Percentiles rank a stretch among this genome's conserved stretches.
Conservation (phyloP, 805 yeast genomes). For the Phaffomyces thermotolerans region DNA sequence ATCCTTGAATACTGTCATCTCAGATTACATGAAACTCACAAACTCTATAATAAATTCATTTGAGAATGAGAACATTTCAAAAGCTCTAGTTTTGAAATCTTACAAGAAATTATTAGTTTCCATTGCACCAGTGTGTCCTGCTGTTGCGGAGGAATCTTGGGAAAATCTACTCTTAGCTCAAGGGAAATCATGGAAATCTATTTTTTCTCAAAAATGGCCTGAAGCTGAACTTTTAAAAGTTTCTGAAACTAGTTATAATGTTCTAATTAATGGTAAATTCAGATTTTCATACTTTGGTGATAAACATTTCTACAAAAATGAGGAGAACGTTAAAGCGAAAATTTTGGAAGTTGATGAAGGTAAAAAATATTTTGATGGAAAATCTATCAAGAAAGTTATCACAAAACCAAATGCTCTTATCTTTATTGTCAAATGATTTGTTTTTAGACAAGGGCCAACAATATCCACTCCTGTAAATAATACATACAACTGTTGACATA, state of each 20-base stretch:
- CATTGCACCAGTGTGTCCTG: constrained; percentile 78
- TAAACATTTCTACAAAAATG: constrained; percentile 30
- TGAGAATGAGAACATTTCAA: constrained; percentile 30
- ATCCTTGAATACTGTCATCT: constrained; percentile 76
- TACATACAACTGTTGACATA: not conserved
- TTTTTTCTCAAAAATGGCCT: constrained; percentile 67
- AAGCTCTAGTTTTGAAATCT: constrained; percentile 38
- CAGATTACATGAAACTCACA: constrained; percentile 85
- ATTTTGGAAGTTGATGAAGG: constrained; percentile 31
- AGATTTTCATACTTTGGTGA: constrained; percentile 38
- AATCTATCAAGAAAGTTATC: constrained; percentile 45
- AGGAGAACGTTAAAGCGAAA: constrained; percentile 30
- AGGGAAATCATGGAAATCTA: constrained; percentile 36
- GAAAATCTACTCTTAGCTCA: constrained; percentile 31
- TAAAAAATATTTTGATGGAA: constrained; percentile 33
- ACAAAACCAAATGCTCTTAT: constrained; percentile 34
- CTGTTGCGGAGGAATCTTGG: constrained; percentile 78
- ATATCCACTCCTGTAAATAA: too few relatives aligned
- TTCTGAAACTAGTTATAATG: constrained; percentile 38
- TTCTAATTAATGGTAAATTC: constrained; percentile 71
- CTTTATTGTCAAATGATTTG: constrained; percentile 12
- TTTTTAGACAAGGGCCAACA: not conserved
- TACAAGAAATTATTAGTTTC: constrained; percentile 49
- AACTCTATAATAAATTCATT: constrained; percentile 37
- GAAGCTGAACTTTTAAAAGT: constrained; percentile 29